These are phyloP conservation scores for Gracilaria vermiculophylla DNA, from an alignment of 23 red algal species.

Conservation along the genomic window DNA sequence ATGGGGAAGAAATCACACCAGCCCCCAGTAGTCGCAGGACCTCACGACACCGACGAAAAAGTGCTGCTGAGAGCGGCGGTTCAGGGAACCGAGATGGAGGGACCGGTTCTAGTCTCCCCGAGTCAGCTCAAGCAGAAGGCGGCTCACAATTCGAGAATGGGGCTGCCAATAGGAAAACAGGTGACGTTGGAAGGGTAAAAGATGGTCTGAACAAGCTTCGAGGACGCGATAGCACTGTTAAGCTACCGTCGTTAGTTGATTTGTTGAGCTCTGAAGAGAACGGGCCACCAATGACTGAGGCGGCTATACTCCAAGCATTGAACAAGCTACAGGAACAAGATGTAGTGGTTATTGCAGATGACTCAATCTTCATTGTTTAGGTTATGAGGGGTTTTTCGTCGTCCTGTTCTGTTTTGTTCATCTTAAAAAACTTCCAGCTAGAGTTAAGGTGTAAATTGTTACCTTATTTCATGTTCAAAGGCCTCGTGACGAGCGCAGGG, in stretches of 20 bases:
- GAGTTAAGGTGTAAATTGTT: no score
- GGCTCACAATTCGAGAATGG: not conserved
- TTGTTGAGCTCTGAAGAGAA: constrained; percentile 8
- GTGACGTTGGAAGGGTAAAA: constrained; percentile 25
- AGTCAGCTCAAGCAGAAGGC: constrained; percentile 56
- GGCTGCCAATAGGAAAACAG: not conserved
- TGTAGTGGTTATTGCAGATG: constrained; percentile 56
- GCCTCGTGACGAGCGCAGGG: no score
- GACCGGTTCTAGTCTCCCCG: constrained; percentile 13
- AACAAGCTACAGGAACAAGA: constrained; percentile 34
- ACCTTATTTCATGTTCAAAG: no score
- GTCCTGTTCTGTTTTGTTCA: no score
- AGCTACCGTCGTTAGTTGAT: not conserved
- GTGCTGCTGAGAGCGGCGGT: not conserved
- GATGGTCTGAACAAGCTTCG: constrained; percentile 33
- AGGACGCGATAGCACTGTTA: constrained; percentile 47
- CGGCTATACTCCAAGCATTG: constrained; percentile 14
- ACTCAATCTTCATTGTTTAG: constrained; percentile 66
- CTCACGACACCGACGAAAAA: not conserved
- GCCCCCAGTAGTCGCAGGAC: not conserved
- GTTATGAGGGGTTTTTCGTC: not conserved
- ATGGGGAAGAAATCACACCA: constrained; percentile 41
- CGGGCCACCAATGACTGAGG: constrained; percentile 11
- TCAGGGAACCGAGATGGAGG: not conserved
- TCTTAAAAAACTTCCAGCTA: no score